Percentiles rank a stretch among this genome's conserved stretches.
Conservation (phyloP, 208 protist species). For the Naegleria fowleri region DNA sequence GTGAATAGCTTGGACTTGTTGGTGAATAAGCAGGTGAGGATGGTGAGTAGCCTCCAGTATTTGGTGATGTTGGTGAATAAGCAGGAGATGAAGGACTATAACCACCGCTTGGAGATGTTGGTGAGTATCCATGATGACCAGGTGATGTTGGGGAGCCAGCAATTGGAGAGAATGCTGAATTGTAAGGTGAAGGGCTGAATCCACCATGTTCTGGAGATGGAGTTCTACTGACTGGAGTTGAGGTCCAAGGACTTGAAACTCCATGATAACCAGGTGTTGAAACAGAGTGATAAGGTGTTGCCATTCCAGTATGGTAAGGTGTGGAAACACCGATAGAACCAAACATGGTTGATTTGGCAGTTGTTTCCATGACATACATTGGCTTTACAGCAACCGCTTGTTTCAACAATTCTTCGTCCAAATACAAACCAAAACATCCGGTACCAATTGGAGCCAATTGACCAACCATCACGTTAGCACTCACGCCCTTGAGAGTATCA, state of each 20-base stretch:
- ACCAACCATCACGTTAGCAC: slow-evolving; percentile 96
- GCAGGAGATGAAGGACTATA: slow-evolving; percentile 11
- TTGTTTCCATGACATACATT: neutral
- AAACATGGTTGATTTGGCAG: neutral
- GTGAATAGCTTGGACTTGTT: slow-evolving; percentile 61
- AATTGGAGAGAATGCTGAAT: slow-evolving; percentile 58
- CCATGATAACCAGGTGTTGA: neutral
- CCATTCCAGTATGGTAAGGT: neutral
- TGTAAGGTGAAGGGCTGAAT: neutral
- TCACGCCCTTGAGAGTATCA: slow-evolving; percentile 90
- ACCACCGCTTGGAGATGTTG: slow-evolving; percentile 38
- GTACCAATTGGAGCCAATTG: slow-evolving; percentile 92
- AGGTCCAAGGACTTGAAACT: neutral
- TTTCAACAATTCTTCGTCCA: slow-evolving; percentile 81
- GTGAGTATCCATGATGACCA: slow-evolving; percentile 37
- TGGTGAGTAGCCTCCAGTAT: slow-evolving; percentile 60
- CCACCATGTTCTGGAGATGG: neutral
- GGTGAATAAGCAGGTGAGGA: slow-evolving; percentile 60
- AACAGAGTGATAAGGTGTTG: neutral
- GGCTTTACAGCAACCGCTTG: slow-evolving; percentile 49
- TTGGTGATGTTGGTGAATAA: slow-evolving; percentile 43
- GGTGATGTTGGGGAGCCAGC: slow-evolving; percentile 59
- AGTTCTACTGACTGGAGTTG: neutral
- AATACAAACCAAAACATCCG: slow-evolving; percentile 88
- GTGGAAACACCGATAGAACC: neutral